A percentile compares a stretch with the other conserved stretches of the same genome.
Evolutionary conservation across 768 basidiomycete genomes (phyloP).

Genomic region (Boletus rubropictus): DNA sequence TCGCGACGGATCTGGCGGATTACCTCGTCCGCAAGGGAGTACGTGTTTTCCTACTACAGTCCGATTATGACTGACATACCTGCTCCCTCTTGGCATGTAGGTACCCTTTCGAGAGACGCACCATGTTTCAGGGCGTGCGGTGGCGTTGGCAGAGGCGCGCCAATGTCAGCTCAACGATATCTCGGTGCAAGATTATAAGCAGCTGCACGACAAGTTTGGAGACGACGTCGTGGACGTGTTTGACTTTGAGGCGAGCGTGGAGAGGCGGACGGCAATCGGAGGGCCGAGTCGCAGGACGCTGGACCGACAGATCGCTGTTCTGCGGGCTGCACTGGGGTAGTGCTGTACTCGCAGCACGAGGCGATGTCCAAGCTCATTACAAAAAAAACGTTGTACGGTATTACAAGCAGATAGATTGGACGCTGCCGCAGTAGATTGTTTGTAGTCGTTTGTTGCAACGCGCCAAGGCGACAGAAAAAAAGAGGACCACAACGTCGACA

Average conservation of each 20-base stretch:
- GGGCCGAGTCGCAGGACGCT: slow-evolving; percentile 85
- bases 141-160: slow-evolving; percentile 85
- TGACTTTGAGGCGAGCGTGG: slow-evolving; percentile 93
- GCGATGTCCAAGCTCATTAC: not conserved
- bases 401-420: too few species aligned
- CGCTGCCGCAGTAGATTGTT: slow-evolving; percentile 5
- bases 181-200: slow-evolving; percentile 71
- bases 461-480: slow-evolving; percentile 1
- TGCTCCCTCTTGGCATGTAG: too few species aligned
- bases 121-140: slow-evolving; percentile 94
- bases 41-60: slow-evolving; percentile 29
- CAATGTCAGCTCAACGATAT: slow-evolving; percentile 79
- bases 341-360: not conserved
- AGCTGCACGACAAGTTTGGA: slow-evolving; percentile 68
- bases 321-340: slow-evolving; percentile 50
- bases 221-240: slow-evolving; percentile 83
- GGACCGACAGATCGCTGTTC: slow-evolving; percentile 73
- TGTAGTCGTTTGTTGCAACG: slow-evolving; percentile 14
- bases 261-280: slow-evolving; percentile 86
- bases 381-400: not conserved
- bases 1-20: slow-evolving; percentile 98
- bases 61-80: not conserved
- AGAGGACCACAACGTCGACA: not conserved
- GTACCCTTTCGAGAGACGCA: slow-evolving; percentile 99
- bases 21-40: slow-evolving; percentile 99